phyloP scores from a whole-genome alignment of 148 eudicot species.

The Euryodendron excelsum region DNA sequence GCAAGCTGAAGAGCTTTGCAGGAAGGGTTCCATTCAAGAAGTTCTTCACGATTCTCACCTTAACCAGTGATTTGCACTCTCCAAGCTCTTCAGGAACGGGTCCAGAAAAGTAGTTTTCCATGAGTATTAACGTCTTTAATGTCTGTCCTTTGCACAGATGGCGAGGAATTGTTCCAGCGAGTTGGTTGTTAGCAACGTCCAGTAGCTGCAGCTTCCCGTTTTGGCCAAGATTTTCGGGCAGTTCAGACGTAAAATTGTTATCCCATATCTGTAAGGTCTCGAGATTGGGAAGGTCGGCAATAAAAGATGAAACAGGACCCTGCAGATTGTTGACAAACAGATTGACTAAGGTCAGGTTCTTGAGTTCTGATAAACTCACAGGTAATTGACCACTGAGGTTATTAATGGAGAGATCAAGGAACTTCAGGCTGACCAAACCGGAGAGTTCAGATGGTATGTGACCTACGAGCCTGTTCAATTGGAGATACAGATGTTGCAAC shows the following conservation, averaged over 20 bases:
- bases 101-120: conserved; percentile 32
- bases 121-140: conserved; percentile 15
- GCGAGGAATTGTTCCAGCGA: conserved; percentile 30
- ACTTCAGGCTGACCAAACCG: conserved; percentile 27
- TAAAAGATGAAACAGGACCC: conserved; percentile 35
- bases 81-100: conserved; percentile 30
- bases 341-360: conserved; percentile 36
- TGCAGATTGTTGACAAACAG: conserved; percentile 39
- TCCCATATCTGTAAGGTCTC: conserved; percentile 33
- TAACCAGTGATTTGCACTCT: conserved; percentile 24
- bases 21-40: conserved; percentile 33
- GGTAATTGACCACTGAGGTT: conserved; percentile 44
- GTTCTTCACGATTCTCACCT: conserved; percentile 25
- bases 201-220: conserved; percentile 21
- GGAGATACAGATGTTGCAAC: conserved; percentile 47
- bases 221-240: conserved; percentile 38
- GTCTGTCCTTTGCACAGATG: conserved; percentile 27
- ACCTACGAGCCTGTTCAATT: conserved; percentile 37
- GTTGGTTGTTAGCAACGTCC: conserved; percentile 27
- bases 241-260: conserved; percentile 30
- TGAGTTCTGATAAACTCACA: conserved; percentile 28
- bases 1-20: conserved; percentile 26
- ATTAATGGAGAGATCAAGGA: conserved; percentile 34
- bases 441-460: conserved; percentile 45
- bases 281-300: conserved; percentile 39